Base-by-base conservation (phyloP, 768 basidiomycete genomes). In the Fomitopsis serialis region DNA sequence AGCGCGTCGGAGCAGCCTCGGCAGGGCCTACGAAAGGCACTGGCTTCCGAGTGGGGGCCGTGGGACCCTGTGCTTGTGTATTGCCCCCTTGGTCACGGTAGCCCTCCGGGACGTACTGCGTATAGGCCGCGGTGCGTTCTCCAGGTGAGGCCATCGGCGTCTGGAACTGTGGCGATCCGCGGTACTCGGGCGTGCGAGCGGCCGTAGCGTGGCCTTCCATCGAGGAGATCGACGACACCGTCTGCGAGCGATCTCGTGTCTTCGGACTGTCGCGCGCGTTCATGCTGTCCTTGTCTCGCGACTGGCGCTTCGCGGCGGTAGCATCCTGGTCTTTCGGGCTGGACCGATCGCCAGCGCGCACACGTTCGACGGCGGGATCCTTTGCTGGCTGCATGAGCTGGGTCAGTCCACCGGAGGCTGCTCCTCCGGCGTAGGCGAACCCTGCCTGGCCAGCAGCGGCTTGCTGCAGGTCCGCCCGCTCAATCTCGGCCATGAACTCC, bases 401-500 rank as follows among this genome's bases (percentile, higher is more conserved):
- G 34, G 19, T 78, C 2, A 73, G 60, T 21, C 69, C 60, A 57
- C 64, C 71, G 40, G 71, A 73, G 52, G 71, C 69, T 35, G 75
- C 74, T 57, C 75, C 75, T 50, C 75, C 75, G 42, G 75, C 75
- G 61, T 76, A 76, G 5, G 75, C 75, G 4, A 77, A 58, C 71
- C 78, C 70, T 51, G 73, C 67, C 51, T 70, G 70, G n/a, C 65
- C 66, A 15, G 57, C 69, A 58, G 62, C 65, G 10, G 76, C 67
- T 62, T 82, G 82, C 52, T 83, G 80, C 56, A 79, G 68, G 66
- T 87, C 83, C n/a, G 81, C 82, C 42, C 80, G 78, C 62, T 89
- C 87, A 56, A 87, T 84, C 57, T 87, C 84, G 29, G 81, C 82
- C 67, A 87, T 71, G 25, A 87, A 73, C 57, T 87, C 82, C 34